Evolutionary conservation across 441 rosid species (phyloP), one percentile per base, ranked within the genome.

Genomic region (Gossypium schwendimanii): DNA sequence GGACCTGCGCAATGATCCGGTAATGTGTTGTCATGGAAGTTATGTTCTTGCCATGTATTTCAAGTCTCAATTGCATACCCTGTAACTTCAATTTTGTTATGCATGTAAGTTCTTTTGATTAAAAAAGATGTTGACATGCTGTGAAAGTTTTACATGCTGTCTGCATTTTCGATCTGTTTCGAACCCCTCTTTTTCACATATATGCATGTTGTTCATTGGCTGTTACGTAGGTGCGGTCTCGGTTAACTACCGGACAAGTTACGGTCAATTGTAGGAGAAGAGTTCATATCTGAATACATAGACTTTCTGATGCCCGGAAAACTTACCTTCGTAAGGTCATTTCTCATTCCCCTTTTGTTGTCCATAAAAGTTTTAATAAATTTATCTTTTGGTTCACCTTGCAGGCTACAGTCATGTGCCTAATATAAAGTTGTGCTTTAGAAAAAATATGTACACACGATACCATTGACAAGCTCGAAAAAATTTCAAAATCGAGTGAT

Each of bases 201-300:
- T 52, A 31, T 33, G 10, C 17, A 26, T 69, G 28, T 33, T 18
- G 7, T 4, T 3, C 36, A 9, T 36, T 53, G 59, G 49, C 54
- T 81, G 55, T 17, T 50, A 1, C 78, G 76, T 73, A 83, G 92
- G 86, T 73, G 76, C 26, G 61, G 39, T 70, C 81, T 73, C 74
- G 65, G 72, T 70, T 68, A 50, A 45, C 72, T 28, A 14, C 69
- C 9, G 39, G 52, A 75, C 36, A 67, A 62, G 20, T 65, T 78
- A 31, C 49, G 26, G 36, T 66, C 86, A 36, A 3, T 39, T 31
- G 36, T 4, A 31, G 1, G 36, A 31, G 36, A 31, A 31, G 36
- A 31, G 36, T 31, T 31, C 36, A 31, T 31, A 31, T 31, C 36
- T 31, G 36, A 31, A 31, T 31, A 5, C 36, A 31, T 31, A 31